Evolutionary conservation across 2,329 filamentous ascomycete genomes (phyloP), one percentile per base, ranked within the genome.

Genomic region (Penicillium sp.): DNA sequence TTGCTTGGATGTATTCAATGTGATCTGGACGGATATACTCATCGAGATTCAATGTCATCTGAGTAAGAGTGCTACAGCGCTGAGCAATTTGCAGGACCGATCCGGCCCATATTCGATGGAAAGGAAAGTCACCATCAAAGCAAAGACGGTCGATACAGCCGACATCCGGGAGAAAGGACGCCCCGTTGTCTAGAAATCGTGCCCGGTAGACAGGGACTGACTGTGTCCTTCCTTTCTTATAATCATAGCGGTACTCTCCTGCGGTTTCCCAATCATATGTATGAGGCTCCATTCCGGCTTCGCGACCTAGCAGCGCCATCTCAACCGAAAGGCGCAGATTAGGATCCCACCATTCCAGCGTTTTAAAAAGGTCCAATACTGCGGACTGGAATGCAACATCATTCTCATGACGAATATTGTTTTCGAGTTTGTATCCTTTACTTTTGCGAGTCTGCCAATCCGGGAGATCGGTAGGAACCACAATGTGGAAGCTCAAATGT

Each of bases 141-240:
- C 28, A 54, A 40, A 61, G 51, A 52, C 52, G 52, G 14, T 52
- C 55, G 38, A 58, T 52, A 14, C 51, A 61, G 14, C 35, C 43
- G 46, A 64, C 38, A 46, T 40, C 54, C 6, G 54, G n/a, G 25
- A 57, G 52, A 61, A 52, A 25, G n/a, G 54, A 58, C 16, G 45
- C 55, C 13, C 48, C 52, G 35, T 57, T 28, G 3, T 64, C 13
- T 2, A 48, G 25, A 14, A 68, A 68, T 3, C 19, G 45, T n/a
- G 62, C 64, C n/a, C 64, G 53, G 19, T 66, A 68, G 13, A 61
- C 61, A 45, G 51, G 48, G 11, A 61, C 46, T 22, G 54, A 56
- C 19, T 38, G 48, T n/a, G n/a, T 52, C 28, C 8, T 26, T 16
- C 22, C 26, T 25, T 51, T 38, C 42, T 26, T 19, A 52, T 51